Conservation (phyloP, 225 moss, liverwort and hornwort genomes). For the Physcomitrellopsis africana region DNA sequence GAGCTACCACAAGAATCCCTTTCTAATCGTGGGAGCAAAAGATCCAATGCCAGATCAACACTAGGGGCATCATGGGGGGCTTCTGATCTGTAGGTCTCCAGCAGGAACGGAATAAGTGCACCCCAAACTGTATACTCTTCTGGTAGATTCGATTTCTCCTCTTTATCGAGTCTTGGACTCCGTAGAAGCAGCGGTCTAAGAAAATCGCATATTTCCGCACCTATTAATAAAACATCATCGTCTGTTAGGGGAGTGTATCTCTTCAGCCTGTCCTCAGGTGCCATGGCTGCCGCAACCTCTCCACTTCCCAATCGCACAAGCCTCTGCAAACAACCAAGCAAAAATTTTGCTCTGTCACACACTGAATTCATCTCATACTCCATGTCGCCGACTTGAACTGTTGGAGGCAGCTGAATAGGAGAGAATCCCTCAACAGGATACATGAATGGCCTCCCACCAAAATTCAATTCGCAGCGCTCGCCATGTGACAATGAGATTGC, state of each 20-base stretch:
- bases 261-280: constrained; percentile 82
- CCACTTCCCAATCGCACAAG: constrained; percentile 95
- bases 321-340: constrained; percentile 91
- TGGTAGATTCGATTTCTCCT: constrained; percentile 18
- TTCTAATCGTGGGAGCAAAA: constrained; percentile 82
- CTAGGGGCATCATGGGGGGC: constrained; percentile 94
- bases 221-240: constrained; percentile 57
- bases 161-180: constrained; percentile 24
- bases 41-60: constrained; percentile 86
- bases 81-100: constrained; percentile 81
- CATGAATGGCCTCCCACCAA: constrained; percentile 90
- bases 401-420: constrained; percentile 79
- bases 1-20: constrained; percentile 39
- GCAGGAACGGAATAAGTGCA: constrained; percentile 77
- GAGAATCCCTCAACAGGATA: constrained; percentile 79
- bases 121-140: constrained; percentile 88
- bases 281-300: constrained; percentile 95
- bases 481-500: constrained; percentile 89
- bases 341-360: constrained; percentile 63
- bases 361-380: constrained; percentile 38
- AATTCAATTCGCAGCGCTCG: constrained; percentile 97
- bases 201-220: constrained; percentile 74
- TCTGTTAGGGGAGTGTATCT: constrained; percentile 70
- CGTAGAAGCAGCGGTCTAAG: constrained; percentile 70
- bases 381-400: constrained; percentile 39